Percentiles rank a stretch among this genome's conserved stretches.
phyloP scores from a whole-genome alignment of 331 rosid genomes.

The Pyrus hybrid region DNA sequence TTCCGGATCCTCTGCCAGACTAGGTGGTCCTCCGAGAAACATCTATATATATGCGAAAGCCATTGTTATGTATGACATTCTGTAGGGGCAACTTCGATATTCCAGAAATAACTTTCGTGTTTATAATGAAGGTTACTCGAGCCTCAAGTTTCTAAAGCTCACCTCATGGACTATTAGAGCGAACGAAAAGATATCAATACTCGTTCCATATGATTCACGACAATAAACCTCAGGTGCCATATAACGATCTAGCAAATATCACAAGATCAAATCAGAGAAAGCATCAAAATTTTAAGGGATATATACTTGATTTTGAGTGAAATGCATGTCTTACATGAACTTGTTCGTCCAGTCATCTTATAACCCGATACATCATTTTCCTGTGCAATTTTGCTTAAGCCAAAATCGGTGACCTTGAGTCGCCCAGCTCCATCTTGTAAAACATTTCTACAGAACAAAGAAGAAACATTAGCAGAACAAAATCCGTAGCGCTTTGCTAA shows the following conservation, averaged over 20 bases:
- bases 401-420: slow-evolving; percentile 27
- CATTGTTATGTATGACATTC: neutral
- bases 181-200: slow-evolving; percentile 21
- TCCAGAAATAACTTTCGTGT: neutral
- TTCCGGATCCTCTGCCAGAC: slow-evolving; percentile 17
- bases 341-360: slow-evolving; percentile 23
- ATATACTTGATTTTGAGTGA: neutral
- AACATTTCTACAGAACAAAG: slow-evolving; percentile 19
- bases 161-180: slow-evolving; percentile 22
- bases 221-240: slow-evolving; percentile 31
- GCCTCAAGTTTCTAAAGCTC: neutral
- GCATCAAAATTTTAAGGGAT: neutral
- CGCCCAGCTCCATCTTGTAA: slow-evolving; percentile 27
- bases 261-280: neutral
- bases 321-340: slow-evolving; percentile 17
- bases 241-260: slow-evolving; percentile 11
- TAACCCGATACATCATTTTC: slow-evolving; percentile 18
- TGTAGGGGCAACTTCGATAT: neutral
- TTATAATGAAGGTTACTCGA: neutral
- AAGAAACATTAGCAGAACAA: neutral
- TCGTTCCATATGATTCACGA: slow-evolving; percentile 17
- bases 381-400: slow-evolving; percentile 24
- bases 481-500: neutral
- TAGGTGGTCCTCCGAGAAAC: slow-evolving; percentile 24
- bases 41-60: slow-evolving; percentile 1